Evolutionary conservation across 2,329 filamentous ascomycete genomes (phyloP).

Genomic region (Fusarium duplospermum): DNA sequence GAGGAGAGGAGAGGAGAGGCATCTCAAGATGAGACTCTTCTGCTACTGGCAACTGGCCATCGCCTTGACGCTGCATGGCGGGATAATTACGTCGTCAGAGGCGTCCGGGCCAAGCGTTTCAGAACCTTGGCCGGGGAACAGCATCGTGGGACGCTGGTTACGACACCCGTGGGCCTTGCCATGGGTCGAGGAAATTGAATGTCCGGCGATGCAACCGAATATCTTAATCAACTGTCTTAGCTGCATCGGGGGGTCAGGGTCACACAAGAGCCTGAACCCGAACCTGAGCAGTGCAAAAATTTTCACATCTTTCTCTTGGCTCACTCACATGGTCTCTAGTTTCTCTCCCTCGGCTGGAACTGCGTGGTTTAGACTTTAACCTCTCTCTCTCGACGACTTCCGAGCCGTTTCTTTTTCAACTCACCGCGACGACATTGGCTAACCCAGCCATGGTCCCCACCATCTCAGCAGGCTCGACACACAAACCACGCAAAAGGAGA

Average conservation of each 20-base stretch:
- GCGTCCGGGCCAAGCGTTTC: slow-evolving; percentile 37
- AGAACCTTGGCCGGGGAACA: slow-evolving; percentile 30
- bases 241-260: slow-evolving; percentile 2
- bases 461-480: slow-evolving; percentile 18
- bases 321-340: slow-evolving; percentile 9
- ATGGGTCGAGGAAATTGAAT: slow-evolving; percentile 40
- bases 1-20: not conserved
- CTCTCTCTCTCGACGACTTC: not conserved
- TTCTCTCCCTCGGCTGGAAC: not conserved
- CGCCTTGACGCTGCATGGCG: slow-evolving; percentile 20
- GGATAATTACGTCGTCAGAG: slow-evolving; percentile 27
- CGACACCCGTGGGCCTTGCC: slow-evolving; percentile 22
- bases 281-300: not conserved
- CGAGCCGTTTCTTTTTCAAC: slow-evolving; percentile 2
- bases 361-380: not conserved
- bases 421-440: slow-evolving; percentile 5
- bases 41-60: not conserved
- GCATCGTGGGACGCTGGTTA: slow-evolving; percentile 32
- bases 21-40: not conserved
- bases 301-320: slow-evolving; percentile 6
- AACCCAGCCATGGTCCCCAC: slow-evolving; percentile 16
- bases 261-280: not conserved
- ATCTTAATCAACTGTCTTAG: slow-evolving; percentile 8
- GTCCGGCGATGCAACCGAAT: slow-evolving; percentile 27
- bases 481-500: slow-evolving; percentile 41